These are phyloP conservation scores for Boletus rubroflammeus DNA, from an alignment of 768 basidiomycete genomes.

Conservation along the genomic window DNA sequence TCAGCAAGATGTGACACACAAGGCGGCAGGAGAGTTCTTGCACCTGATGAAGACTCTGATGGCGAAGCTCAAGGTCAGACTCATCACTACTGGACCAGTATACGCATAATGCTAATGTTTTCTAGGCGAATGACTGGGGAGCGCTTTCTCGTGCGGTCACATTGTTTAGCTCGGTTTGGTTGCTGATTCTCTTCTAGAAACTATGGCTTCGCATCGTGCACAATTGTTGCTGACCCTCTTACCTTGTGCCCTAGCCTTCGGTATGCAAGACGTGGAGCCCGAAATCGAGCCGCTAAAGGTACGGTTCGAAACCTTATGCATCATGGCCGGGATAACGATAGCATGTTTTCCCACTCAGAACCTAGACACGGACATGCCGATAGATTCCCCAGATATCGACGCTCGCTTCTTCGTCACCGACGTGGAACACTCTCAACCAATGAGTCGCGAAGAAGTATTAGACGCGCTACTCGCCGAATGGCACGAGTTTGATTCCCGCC, in stretches of 20 bases:
- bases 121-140: conserved; percentile 60
- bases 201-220: conserved; percentile 44
- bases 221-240: conserved; percentile 40
- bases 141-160: conserved; percentile 48
- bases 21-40: conserved; percentile 50
- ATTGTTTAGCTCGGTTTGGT: not conserved
- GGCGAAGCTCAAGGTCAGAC: conserved; percentile 57
- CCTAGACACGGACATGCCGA: conserved; percentile 46
- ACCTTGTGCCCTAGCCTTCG: conserved; percentile 45
- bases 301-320: not conserved
- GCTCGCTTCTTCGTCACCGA: conserved; percentile 35
- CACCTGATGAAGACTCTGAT: conserved; percentile 57
- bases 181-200: conserved; percentile 32
- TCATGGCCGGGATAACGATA: not conserved
- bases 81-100: not conserved
- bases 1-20: conserved; percentile 45
- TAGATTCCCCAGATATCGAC: conserved; percentile 36
- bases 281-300: conserved; percentile 51
- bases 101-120: not conserved
- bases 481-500: conserved; percentile 32
- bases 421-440: conserved; percentile 10
- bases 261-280: conserved; percentile 44
- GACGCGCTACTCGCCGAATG: conserved; percentile 27
- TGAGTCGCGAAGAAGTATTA: conserved; percentile 11
- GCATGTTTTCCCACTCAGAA: conserved; percentile 36